Evolutionary conservation across 2,329 filamentous ascomycete species (phyloP), one percentile per base, ranked within the genome.

Genomic region (Trichoderma lentiforme): DNA sequence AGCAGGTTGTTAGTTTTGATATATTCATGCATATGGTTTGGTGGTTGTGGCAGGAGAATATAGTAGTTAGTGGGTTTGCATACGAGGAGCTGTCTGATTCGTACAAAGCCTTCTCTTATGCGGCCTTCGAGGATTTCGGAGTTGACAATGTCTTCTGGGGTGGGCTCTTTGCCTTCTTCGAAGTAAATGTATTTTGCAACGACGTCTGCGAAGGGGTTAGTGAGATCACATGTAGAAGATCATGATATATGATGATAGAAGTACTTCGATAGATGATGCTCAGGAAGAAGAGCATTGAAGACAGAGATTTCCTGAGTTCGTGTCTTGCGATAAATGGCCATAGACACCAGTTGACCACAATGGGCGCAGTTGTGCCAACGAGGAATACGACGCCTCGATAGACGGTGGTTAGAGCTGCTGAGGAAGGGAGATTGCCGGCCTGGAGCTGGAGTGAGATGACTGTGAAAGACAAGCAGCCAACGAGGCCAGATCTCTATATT

Each of bases 251-350:
- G 4, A 36, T 43, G 2, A 14, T 39, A 14, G 3, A 77, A 80
- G 73, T 73, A 85, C 84, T 83, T 76, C 88, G 81, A 76, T 90
- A 90, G 8, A 89, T 83, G 72, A 89, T 84, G 71, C 86, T 87
- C 72, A 85, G 84, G 75, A 88, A 88, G 63, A 89, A 86, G 74
- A 90, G 81, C 86, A 88, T 89, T 2, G 84, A 81, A 0, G 87
- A 86, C 2, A 89, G 77, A 0, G 86, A 87, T 72, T 85, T 86
- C 26, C 88, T 81, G 15, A 90, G 82, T 76, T 89, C 88, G 74
- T 89, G 87, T 14, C 88, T 82, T 12, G 88, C 88, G 6, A 90
- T 83, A 73, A 90, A 90, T 3, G 88, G 88, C 88, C 88, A 90
- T 4, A 90, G 79, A 14, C 88, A 75, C 87, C 87, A 90, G 74